phyloP scores from a whole-genome alignment of 306 rosid genomes.

The Styphnolobium japonicum region DNA sequence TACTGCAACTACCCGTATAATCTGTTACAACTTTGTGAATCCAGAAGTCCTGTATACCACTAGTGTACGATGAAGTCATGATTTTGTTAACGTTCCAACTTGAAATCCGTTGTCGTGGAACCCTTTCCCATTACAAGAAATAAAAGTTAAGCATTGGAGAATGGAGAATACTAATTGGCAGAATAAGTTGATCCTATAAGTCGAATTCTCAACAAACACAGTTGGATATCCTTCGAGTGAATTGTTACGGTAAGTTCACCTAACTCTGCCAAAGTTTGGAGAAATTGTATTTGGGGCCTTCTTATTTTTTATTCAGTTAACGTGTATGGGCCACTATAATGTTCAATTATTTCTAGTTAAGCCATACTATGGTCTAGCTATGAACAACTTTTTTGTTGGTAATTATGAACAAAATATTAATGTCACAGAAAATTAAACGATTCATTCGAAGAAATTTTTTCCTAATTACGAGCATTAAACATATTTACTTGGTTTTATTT shows the following conservation, averaged over 20 bases:
- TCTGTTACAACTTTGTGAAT: slow-evolving; percentile 21
- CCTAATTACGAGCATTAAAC: too few relatives aligned
- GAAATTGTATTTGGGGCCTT: not conserved
- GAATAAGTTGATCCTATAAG: not conserved
- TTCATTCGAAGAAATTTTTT: too few relatives aligned
- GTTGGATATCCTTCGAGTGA: not conserved
- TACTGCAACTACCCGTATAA: slow-evolving; percentile 46
- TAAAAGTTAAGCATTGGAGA: not conserved
- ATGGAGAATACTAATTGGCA: not conserved
- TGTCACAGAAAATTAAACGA: too few relatives aligned
- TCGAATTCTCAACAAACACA: slow-evolving; percentile 1
- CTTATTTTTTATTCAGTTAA: too few relatives aligned
- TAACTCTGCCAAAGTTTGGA: slow-evolving; percentile 14
- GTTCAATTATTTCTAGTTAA: too few relatives aligned
- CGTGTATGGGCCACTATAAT: too few relatives aligned
- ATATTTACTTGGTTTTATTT: too few relatives aligned
- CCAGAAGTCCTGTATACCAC: not conserved
- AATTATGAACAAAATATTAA: too few relatives aligned
- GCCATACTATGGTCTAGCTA: too few relatives aligned
- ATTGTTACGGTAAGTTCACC: slow-evolving; percentile 24
- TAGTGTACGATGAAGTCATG: slow-evolving; percentile 2
- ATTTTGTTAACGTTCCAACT: not conserved
- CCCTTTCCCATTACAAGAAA: not conserved
- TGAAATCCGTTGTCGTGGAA: not conserved
- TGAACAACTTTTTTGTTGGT: too few relatives aligned